Base-by-base conservation (phyloP, 1,284 basidiomycete genomes). In the Ganoderma sinense region DNA sequence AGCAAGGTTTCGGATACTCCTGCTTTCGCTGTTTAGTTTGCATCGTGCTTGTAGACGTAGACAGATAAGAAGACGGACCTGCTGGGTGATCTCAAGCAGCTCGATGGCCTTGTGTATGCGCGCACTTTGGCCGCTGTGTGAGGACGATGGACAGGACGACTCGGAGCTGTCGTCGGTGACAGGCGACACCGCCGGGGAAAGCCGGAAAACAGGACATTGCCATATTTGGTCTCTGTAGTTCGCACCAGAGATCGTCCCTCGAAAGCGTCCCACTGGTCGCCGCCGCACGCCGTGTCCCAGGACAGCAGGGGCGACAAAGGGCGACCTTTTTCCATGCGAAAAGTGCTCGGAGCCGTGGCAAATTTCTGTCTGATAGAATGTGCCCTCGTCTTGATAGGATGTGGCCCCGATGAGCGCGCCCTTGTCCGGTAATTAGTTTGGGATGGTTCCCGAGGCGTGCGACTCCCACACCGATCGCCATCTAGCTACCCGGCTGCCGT, bases 81-180 rank as follows among this genome's bases (percentile, higher is more conserved):
- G 39, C 13, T 29, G 1, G 23, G 20, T 26, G 5, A 26, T 0
- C 39, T 43, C 18, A 6, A 26, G 39, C 31, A 11, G 23, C n/a
- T 59, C n/a, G 18, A 20, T 11, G 31, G 18, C 16, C n/a, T n/a
- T 59, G 33, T 59, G 36, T 59, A 59, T 39, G 58, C 26, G n/a
- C 33, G 36, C 11, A 40, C 31, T 59, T 14, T 39, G 48, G 3
- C 48, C 11, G 23, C 58, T 39, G 33, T 39, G 11, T 59, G 56
- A 59, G 33, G 33, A 55, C 58, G 61, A 64, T 36, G 4, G 33
- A 62, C 45, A 55, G 31, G 56, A 65, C n/a, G 59, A n/a, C n/a
- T n/a, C n/a, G n/a, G n/a, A 33, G 48, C 16, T 64, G 20, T 33
- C 62, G n/a, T 59, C 60, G 58, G 56, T 33, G 56, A 23, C n/a